These are phyloP conservation scores for Phyllosticta citrichinensis DNA, from an alignment of 2,329 filamentous ascomycete species.

Conservation along the genomic window DNA sequence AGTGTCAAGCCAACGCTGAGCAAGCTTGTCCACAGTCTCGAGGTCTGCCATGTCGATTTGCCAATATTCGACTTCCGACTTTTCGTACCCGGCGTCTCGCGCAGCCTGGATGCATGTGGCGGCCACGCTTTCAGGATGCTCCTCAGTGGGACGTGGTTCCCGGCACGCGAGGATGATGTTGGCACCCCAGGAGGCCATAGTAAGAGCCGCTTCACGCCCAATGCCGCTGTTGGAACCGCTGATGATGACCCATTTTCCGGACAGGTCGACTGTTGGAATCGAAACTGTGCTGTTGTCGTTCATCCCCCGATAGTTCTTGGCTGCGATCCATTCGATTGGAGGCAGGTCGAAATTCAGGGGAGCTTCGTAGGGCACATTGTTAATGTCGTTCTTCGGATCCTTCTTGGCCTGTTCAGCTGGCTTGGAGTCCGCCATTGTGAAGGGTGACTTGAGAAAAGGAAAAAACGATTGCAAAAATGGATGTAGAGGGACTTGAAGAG, in stretches of 20 bases:
- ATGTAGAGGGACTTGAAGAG: not conserved
- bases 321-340: constrained; percentile 1
- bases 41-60: constrained; percentile 18
- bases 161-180: constrained; percentile 20
- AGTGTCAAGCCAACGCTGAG: constrained; percentile 17
- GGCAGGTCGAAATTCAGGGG: constrained; percentile 8
- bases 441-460: not conserved
- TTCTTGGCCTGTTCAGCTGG: not conserved
- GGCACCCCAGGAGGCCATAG: constrained; percentile 19
- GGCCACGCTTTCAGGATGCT: constrained; percentile 15
- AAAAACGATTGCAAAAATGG: too few species aligned
- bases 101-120: constrained; percentile 15
- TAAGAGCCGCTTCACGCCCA: constrained; percentile 17
- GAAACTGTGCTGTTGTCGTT: not conserved
- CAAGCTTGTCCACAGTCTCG: constrained; percentile 18
- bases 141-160: constrained; percentile 16
- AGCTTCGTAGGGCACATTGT: constrained; percentile 8
- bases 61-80: constrained; percentile 19
- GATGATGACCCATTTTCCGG: constrained; percentile 14
- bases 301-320: constrained; percentile 7
- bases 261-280: constrained; percentile 9
- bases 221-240: constrained; percentile 19
- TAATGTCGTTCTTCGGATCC: constrained; percentile 4
- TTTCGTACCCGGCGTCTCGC: constrained; percentile 1
- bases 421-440: not conserved